Evolutionary conservation across 2,329 filamentous ascomycete species (phyloP).

Genomic region (Hymenoscyphus occultus): DNA sequence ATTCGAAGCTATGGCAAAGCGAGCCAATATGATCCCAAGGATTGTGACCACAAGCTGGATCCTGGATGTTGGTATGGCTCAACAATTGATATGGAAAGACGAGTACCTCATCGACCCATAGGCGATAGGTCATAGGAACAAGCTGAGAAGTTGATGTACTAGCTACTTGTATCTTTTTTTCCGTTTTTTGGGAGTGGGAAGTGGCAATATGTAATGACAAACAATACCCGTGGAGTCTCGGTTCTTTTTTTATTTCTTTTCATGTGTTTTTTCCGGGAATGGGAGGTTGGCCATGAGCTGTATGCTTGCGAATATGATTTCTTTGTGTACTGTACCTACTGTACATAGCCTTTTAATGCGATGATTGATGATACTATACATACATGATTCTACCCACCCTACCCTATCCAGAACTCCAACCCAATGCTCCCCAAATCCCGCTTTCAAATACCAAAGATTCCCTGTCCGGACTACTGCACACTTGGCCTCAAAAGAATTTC

Average conservation of each 20-base stretch:
- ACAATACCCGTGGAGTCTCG: conserved; percentile 10
- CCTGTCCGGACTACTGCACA: neutral
- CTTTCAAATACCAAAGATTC: no score
- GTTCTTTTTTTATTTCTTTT: neutral
- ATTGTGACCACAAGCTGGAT: conserved; percentile 89
- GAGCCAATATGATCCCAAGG: conserved; percentile 74
- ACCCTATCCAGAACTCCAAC: neutral
- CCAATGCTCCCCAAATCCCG: conserved; percentile 7
- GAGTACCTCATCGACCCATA: conserved; percentile 48
- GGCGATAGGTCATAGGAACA: neutral
- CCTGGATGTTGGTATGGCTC: conserved; percentile 83
- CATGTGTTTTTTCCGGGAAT: neutral
- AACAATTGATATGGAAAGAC: conserved; percentile 68
- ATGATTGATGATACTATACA: neutral
- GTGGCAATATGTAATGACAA: conserved; percentile 2
- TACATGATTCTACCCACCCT: neutral
- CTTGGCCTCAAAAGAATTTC: conserved; percentile 75
- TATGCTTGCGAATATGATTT: neutral
- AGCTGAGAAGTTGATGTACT: neutral
- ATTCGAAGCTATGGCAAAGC: conserved; percentile 75
- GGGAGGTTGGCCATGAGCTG: neutral
- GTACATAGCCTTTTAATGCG: neutral
- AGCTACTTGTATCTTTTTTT: neutral
- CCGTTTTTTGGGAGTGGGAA: neutral
- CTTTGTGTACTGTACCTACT: neutral